Evolutionary conservation across 352 stramenopile species (phyloP), one percentile per base, ranked within the genome.

Genomic region (Phytophthora uliginosa): DNA sequence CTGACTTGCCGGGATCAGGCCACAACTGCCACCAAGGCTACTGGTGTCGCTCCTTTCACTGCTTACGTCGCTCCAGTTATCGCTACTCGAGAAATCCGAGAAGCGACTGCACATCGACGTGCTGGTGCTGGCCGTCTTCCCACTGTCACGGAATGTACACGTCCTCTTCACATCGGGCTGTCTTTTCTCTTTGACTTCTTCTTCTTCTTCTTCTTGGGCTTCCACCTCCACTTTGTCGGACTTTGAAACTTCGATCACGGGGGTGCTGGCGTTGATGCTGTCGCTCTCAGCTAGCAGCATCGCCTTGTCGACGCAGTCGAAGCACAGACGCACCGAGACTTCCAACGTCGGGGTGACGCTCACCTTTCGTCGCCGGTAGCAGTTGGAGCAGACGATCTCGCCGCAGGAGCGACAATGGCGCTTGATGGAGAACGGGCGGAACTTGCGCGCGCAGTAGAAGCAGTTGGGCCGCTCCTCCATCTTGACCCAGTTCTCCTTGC

Each of bases 371-470:
- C 87, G 81, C 8, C 78, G 73, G 48, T 91, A 93, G 77, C 90
- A 97, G 15, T 73, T 79, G 59, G 79, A 87, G 66, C 90, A 97
- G 17, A 96, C 83, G 24, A 97, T 77, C 31, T 95, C 88, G 12
- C 89, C 90, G 38, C 90, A 97, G 1, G 75, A 86, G 36, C 88
- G 89, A 56, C 90, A 97, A 66, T 97, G 88, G 54, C 93, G 86
- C 66, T 92, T 90, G 38, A 92, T 75, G 28, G 79, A 82, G 51
- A 97, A 94, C 0, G 88, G 81, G 2, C 81, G 85, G 61, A 97
- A 96, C 73, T 85, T 93, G 54, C 79, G 77, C 18, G 88, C 76
- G 54, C 90, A 97, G 64, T 91, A 95, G 63, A 89, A 93, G 73
- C 90, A 97, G 61, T 89, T 81, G 45, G 84, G 62, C 0, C 86